Percentiles rank a stretch among this genome's conserved stretches.
Evolutionary conservation across 2,329 filamentous ascomycete species (phyloP).

Genomic region (Colletotrichum sojae): DNA sequence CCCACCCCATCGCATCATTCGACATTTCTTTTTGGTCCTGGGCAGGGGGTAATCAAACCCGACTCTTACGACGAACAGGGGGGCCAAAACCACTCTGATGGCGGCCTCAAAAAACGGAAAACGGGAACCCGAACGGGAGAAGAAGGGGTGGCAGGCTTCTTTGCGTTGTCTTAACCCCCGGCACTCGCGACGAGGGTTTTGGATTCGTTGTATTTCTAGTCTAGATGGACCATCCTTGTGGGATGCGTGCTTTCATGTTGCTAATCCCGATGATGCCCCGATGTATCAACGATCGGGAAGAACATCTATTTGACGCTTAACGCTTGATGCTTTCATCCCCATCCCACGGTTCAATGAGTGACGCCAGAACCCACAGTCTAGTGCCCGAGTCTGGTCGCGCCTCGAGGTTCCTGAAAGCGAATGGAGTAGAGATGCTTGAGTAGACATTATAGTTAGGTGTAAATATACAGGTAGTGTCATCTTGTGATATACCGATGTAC

Average conservation of each 20-base stretch:
- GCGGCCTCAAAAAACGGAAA: conserved; percentile 8
- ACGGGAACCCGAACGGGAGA: neutral
- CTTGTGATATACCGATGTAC: neutral
- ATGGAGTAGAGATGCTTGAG: neutral
- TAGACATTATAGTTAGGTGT: neutral
- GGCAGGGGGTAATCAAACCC: neutral
- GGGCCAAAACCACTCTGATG: neutral
- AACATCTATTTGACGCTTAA: conserved; percentile 1
- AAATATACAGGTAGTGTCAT: neutral
- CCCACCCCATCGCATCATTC: neutral
- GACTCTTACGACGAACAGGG: conserved; percentile 13
- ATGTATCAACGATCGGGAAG: conserved; percentile 24
- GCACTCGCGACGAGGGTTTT: conserved; percentile 7
- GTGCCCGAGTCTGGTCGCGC: neutral
- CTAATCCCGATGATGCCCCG: conserved; percentile 22
- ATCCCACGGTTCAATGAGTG: no score
- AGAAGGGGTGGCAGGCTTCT: neutral
- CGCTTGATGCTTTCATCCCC: no score
- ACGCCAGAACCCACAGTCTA: neutral
- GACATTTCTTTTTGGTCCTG: neutral
- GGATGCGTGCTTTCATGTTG: conserved; percentile 20
- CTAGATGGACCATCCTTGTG: conserved; percentile 26
- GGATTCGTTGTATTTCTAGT: conserved; percentile 35
- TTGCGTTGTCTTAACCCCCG: neutral
- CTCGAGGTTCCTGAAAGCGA: neutral